Base-by-base conservation (phyloP, 306 rosid genomes). In the Pyrus communis region DNA sequence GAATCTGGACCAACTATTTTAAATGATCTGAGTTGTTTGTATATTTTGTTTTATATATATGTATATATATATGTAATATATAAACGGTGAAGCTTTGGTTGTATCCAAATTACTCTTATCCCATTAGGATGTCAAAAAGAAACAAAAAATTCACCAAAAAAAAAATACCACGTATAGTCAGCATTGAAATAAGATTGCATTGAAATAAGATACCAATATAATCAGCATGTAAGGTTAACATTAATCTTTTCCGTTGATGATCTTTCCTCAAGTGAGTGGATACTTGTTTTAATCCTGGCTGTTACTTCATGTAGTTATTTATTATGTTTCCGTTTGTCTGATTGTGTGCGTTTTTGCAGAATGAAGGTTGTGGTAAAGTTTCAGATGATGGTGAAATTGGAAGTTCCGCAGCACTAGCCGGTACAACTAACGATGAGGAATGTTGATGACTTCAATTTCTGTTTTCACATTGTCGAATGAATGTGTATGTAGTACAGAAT, bases 361-460 rank as follows among this genome's bases (percentile, higher is more conserved):
- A 45, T 13, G 61, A 65, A 49, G 80, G 72, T 49, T 11, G 46
- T 40, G 43, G 75, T 43, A 58, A 65, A 21, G 75, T 35, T 58
- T 60, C 78, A 35, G 28, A 80, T 30, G 61, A 79, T 21, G 28
- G 9, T 19, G 43, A 59, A 31, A 62, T 4, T 17, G 72, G 77
- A 58, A 22, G 46, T 21, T 74, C 74, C 59, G 31, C 70, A 63
- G 77, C 86, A 5, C 6, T 75, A 54, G 71, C 33, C 33, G 3
- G 17, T 23, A 51, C 74, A 22, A 35, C 23, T 25, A 46, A 9
- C 69, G 11, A 69, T 18, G 72, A 75, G 7, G 74, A 63, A 63
- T 30, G 46, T 51, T n/a, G 52, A 78, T 22, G 80, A 45, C 21
- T 21, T 28, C 6, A 52, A 25, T 9, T 42, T 59, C 23, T 71